Percentiles rank a stretch among this genome's conserved stretches.
phyloP scores from a whole-genome alignment of 108 stramenopile genomes.

The Schizochytrium sp. region DNA sequence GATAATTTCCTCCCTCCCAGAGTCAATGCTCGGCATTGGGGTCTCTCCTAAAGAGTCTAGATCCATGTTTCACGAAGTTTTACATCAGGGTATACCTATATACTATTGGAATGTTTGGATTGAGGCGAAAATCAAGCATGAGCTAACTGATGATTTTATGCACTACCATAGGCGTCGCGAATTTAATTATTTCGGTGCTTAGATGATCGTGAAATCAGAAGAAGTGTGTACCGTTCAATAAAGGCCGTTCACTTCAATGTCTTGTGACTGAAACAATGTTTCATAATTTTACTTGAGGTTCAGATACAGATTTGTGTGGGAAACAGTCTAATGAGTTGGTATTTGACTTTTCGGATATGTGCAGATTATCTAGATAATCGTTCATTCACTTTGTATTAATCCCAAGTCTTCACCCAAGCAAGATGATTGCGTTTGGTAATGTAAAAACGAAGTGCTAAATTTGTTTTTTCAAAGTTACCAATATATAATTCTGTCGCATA shows the following conservation, averaged over 20 bases:
- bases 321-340: no score
- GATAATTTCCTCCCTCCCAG: no score
- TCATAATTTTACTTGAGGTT: no score
- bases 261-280: neutral
- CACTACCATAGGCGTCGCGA: constrained; percentile 30
- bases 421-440: no score
- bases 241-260: neutral
- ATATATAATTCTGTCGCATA: no score
- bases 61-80: neutral
- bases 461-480: no score
- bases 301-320: no score
- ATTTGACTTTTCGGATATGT: no score
- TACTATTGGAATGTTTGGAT: constrained; percentile 40
- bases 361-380: no score
- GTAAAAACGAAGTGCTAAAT: no score
- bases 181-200: constrained; percentile 20
- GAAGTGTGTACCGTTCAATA: neutral
- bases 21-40: neutral
- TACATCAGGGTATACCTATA: neutral
- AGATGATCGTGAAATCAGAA: neutral
- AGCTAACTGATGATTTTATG: constrained; percentile 47
- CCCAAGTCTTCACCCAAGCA: no score
- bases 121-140: neutral
- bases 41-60: neutral
- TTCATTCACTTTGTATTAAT: no score